phyloP scores from a whole-genome alignment of 495 filamentous ascomycete species.

The Massariosphaeria phaeospora region DNA sequence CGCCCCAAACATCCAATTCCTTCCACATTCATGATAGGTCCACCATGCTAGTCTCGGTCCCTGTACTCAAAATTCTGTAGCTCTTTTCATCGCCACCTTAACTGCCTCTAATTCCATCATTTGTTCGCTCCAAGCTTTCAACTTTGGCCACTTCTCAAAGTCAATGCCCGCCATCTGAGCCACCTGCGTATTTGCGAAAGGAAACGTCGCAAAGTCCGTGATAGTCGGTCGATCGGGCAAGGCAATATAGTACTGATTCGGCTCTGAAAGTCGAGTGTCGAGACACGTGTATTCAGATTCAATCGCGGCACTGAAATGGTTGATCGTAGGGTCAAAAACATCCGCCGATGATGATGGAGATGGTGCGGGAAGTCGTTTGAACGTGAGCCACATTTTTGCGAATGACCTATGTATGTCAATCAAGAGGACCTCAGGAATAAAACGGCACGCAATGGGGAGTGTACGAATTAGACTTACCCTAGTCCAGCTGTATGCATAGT shows the following conservation, averaged over 20 bases:
- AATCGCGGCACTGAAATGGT: background rate
- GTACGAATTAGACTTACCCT: too few relatives aligned
- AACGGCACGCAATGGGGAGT: too few relatives aligned
- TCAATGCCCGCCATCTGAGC: slow-evolving; percentile 12
- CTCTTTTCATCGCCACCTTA: background rate
- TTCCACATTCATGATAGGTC: background rate
- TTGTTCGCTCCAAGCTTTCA: slow-evolving; percentile 21
- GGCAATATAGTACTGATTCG: slow-evolving; percentile 12
- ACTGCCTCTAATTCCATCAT: background rate
- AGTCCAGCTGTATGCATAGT: slow-evolving; percentile 11
- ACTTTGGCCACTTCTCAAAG: slow-evolving; percentile 3
- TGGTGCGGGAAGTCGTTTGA: background rate
- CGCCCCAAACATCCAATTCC: background rate
- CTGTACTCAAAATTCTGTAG: background rate
- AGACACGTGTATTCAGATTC: slow-evolving; percentile 11
- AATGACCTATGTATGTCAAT: slow-evolving; percentile 8
- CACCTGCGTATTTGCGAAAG: slow-evolving; percentile 15
- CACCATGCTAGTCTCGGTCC: background rate
- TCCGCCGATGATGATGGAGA: too few relatives aligned
- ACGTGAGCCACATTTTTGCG: slow-evolving; percentile 20
- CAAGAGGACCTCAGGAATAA: too few relatives aligned
- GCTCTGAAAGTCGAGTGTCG: slow-evolving; percentile 5
- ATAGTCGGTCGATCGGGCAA: slow-evolving; percentile 14
- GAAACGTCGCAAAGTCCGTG: slow-evolving; percentile 18
- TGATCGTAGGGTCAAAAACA: background rate